Evolutionary conservation across 176 grass and related monocot genomes (phyloP).

Genomic region (Avena sativa): DNA sequence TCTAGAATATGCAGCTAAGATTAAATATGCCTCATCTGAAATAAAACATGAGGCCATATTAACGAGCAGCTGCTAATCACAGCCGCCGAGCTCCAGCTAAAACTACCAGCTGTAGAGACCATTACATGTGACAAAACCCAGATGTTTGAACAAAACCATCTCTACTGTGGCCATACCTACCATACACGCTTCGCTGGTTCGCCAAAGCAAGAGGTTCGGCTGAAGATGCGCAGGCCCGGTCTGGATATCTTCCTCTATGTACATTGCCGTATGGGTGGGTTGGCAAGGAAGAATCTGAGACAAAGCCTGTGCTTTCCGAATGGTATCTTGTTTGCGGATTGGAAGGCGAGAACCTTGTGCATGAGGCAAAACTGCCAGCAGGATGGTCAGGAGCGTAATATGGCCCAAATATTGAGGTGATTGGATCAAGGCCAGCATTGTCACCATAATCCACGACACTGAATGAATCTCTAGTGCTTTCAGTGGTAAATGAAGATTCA

Average conservation of each 20-base stretch:
- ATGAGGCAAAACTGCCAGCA: conserved; percentile 50
- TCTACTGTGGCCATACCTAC: conserved; percentile 54
- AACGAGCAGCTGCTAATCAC: conserved; percentile 30
- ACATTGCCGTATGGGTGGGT: conserved; percentile 60
- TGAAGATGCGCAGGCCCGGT: conserved; percentile 49
- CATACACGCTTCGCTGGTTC: conserved; percentile 44
- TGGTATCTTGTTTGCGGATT: conserved; percentile 82
- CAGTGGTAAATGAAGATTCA: conserved; percentile 96
- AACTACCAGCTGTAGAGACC: conserved; percentile 45
- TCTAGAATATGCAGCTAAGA: conserved; percentile 58
- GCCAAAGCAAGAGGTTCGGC: conserved; percentile 47
- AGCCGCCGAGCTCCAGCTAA: conserved; percentile 52
- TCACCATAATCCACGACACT: conserved; percentile 85
- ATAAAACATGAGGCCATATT: conserved; percentile 69
- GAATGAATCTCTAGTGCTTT: conserved; percentile 98
- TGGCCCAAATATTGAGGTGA: conserved; percentile 86
- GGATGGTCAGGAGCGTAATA: conserved; percentile 67
- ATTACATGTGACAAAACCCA: conserved; percentile 91
- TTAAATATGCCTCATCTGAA: conserved; percentile 61
- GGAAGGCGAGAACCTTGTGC: conserved; percentile 63
- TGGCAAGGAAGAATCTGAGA: conserved; percentile 59
- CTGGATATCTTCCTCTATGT: conserved; percentile 87
- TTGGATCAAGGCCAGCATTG: conserved; percentile 62
- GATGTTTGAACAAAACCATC: conserved; percentile 87
- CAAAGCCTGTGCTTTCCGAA: conserved; percentile 55